phyloP scores from a whole-genome alignment of 352 stramenopile species.

The Pythium vanterpoolii region DNA sequence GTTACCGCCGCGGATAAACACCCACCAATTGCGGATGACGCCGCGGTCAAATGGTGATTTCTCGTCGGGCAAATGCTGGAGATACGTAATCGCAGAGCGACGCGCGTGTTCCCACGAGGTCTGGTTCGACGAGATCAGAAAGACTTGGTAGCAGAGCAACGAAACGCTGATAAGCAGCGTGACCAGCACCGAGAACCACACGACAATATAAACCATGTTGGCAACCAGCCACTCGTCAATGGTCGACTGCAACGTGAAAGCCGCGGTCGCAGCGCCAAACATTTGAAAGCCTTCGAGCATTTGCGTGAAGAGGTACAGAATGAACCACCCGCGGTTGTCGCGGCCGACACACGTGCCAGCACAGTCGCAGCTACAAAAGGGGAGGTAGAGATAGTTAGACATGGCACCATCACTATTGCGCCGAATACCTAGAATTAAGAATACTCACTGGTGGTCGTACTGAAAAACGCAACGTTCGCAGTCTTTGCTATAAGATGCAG shows the following conservation, averaged over 20 bases:
- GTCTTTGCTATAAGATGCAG: constrained; percentile 45
- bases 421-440: background rate
- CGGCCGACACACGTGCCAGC: constrained; percentile 72
- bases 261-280: constrained; percentile 46
- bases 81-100: constrained; percentile 68
- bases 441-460: constrained; percentile 78
- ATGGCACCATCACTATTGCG: background rate
- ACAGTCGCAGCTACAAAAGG: constrained; percentile 60
- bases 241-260: constrained; percentile 48
- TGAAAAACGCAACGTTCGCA: constrained; percentile 68
- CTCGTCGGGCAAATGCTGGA: constrained; percentile 53
- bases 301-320: constrained; percentile 64
- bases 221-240: constrained; percentile 72
- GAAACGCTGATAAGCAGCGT: constrained; percentile 53
- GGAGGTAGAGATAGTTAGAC: background rate
- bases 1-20: constrained; percentile 47
- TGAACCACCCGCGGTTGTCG: constrained; percentile 62
- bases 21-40: constrained; percentile 53
- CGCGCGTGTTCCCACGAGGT: constrained; percentile 79
- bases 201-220: constrained; percentile 63
- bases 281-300: constrained; percentile 43
- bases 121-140: constrained; percentile 69
- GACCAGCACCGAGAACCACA: constrained; percentile 57
- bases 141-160: constrained; percentile 67
- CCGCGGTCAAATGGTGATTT: constrained; percentile 65